Conservation (phyloP, 768 basidiomycete species). For the Pisolithus albus region DNA sequence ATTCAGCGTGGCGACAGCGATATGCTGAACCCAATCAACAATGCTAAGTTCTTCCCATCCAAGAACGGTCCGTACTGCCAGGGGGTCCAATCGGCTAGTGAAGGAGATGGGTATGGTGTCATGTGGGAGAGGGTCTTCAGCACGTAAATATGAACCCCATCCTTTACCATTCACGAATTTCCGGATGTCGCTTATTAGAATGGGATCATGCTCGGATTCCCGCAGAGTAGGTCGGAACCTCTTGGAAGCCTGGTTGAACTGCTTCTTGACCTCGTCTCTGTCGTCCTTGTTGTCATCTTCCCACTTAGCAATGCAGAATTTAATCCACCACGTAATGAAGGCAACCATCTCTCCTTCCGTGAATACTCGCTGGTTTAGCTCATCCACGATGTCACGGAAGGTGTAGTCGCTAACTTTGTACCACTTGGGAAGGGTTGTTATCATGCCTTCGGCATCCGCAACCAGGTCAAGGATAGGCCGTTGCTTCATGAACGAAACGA, state of each 20-base stretch:
- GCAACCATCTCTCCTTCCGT: conserved; percentile 64
- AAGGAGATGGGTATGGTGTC: conserved; percentile 64
- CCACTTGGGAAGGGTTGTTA: conserved; percentile 52
- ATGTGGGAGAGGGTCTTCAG: conserved; percentile 68
- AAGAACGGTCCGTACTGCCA: conserved; percentile 30
- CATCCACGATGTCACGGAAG: conserved; percentile 71
- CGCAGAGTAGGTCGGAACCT: conserved; percentile 2
- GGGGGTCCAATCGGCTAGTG: conserved; percentile 47
- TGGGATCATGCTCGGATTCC: conserved; percentile 22
- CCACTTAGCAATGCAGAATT: conserved; percentile 9
- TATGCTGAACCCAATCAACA: conserved; percentile 70
- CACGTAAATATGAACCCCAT: conserved; percentile 48
- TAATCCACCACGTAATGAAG: conserved; percentile 79
- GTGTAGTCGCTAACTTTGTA: conserved; percentile 64
- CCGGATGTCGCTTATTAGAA: conserved; percentile 56
- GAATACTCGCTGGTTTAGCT: conserved; percentile 62
- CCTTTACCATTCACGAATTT: conserved; percentile 60
- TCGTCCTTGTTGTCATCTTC: conserved; percentile 6
- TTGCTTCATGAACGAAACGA: conserved; percentile 65
- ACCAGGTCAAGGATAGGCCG: conserved; percentile 52
- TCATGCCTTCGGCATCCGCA: conserved; percentile 41
- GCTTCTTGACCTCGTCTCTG: conserved; percentile 29
- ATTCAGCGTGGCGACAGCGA: conserved; percentile 42
- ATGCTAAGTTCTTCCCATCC: conserved; percentile 20
- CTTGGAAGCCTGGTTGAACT: neutral